Conservation (phyloP, 164 flowering plant genomes). For the Vitis rupestris region DNA sequence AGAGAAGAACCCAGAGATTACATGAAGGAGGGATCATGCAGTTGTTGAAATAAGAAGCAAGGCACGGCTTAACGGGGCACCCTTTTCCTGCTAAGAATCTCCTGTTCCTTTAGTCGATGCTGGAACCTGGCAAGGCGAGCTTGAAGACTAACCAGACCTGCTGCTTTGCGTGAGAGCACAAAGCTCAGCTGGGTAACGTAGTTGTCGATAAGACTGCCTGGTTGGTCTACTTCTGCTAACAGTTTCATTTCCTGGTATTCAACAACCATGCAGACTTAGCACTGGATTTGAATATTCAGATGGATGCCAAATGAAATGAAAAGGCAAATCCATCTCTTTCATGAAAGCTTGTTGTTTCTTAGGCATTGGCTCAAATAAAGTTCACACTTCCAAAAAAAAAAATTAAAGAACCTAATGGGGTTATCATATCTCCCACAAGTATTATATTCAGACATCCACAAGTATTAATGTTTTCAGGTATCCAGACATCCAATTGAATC, state of each 20-base stretch:
- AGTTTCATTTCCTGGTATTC: conserved; percentile 87
- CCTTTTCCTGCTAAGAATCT: conserved; percentile 89
- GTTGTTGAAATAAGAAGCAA: conserved; percentile 6
- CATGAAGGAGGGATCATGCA: conserved; percentile 12
- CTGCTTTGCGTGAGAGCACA: conserved; percentile 94
- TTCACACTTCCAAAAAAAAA: background rate
- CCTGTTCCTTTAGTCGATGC: conserved; percentile 91
- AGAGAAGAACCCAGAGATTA: background rate
- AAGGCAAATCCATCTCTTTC: background rate
- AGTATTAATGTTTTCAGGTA: no score
- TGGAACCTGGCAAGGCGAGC: conserved; percentile 97
- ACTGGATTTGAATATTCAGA: no score
- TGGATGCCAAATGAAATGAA: background rate
- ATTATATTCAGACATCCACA: no score
- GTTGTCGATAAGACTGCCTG: conserved; percentile 92
- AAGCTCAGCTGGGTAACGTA: conserved; percentile 87
- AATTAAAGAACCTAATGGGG: background rate
- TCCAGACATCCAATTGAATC: no score
- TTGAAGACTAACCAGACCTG: conserved; percentile 91
- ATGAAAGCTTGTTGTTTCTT: background rate
- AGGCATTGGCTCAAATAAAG: background rate
- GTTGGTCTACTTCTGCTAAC: conserved; percentile 93
- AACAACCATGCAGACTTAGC: no score
- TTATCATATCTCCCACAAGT: no score
- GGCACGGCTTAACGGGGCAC: conserved; percentile 47